phyloP scores from a whole-genome alignment of 2,329 filamentous ascomycete species.

The Xenoacremonium recifei region DNA sequence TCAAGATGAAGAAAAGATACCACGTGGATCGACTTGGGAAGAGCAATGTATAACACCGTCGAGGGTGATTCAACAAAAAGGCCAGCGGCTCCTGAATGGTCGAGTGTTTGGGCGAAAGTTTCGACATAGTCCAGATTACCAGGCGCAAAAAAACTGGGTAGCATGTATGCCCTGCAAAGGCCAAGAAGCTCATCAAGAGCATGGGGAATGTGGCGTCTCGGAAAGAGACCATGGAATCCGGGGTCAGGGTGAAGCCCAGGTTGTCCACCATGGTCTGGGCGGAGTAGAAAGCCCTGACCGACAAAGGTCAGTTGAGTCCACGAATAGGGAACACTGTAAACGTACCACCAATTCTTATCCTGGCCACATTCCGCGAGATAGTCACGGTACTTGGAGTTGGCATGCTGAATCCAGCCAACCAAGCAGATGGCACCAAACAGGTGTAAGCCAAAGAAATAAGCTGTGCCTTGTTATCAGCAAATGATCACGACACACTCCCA shows the following conservation, averaged over 20 bases:
- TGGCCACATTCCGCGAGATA: constrained; percentile 39
- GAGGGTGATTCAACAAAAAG: constrained; percentile 62
- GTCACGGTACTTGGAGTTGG: constrained; percentile 38
- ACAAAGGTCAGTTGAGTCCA: constrained; percentile 5
- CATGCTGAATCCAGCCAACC: constrained; percentile 45
- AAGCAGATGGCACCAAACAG: constrained; percentile 47
- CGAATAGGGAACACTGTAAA: neutral
- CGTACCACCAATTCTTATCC: constrained; percentile 49
- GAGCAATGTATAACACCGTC: constrained; percentile 61
- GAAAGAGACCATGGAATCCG: constrained; percentile 53
- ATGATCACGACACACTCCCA: neutral
- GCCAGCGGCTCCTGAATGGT: constrained; percentile 43
- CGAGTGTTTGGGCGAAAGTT: constrained; percentile 38
- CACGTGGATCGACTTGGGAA: constrained; percentile 61
- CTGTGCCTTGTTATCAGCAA: constrained; percentile 19
- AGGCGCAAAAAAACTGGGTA: constrained; percentile 59
- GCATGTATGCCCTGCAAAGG: constrained; percentile 52
- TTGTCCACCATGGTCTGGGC: constrained; percentile 52
- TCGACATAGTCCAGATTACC: constrained; percentile 55
- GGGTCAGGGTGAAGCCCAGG: constrained; percentile 53
- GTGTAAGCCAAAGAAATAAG: constrained; percentile 45
- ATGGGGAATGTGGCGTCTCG: constrained; percentile 42
- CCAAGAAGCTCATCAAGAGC: constrained; percentile 47
- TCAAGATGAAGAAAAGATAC: constrained; percentile 50
- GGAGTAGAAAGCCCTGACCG: constrained; percentile 44